Percentiles rank a stretch among this genome's conserved stretches.
Conservation (phyloP, 805 yeast species). For the Blastobotrys chiropterorum region DNA sequence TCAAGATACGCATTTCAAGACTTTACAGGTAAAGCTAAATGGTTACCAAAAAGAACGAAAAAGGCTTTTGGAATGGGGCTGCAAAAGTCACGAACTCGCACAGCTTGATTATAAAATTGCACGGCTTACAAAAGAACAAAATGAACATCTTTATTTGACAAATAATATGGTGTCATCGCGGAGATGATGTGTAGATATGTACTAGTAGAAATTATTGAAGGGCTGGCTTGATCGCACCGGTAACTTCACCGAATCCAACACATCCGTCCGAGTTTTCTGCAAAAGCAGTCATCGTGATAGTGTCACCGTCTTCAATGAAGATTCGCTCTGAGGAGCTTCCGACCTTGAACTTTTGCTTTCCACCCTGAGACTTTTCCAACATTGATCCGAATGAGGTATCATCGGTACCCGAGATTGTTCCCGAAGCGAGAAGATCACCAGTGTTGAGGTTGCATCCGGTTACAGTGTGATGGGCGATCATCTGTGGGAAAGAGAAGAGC, state of each 20-base stretch:
- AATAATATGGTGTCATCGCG: too few species aligned
- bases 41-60: too few species aligned
- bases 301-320: slow-evolving; percentile 19
- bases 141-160: too few species aligned
- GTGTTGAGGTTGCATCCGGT: slow-evolving; percentile 21
- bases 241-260: slow-evolving; percentile 21
- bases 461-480: slow-evolving; percentile 25
- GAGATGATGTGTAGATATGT: background rate
- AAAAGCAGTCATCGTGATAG: slow-evolving; percentile 14
- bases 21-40: too few species aligned
- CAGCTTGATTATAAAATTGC: too few species aligned
- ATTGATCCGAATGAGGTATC: slow-evolving; percentile 18
- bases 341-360: slow-evolving; percentile 9
- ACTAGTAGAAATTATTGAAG: background rate
- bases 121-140: too few species aligned
- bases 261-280: slow-evolving; percentile 6
- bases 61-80: too few species aligned
- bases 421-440: slow-evolving; percentile 26
- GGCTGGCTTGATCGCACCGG: slow-evolving; percentile 14
- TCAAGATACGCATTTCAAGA: too few species aligned
- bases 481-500: slow-evolving; percentile 23
- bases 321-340: slow-evolving; percentile 4
- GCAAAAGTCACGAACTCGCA: too few species aligned
- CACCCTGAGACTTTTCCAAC: slow-evolving; percentile 19
- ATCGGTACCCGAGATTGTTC: slow-evolving; percentile 22